phyloP scores from a whole-genome alignment of 495 filamentous ascomycete species.

The Tetracladium marchalianum region DNA sequence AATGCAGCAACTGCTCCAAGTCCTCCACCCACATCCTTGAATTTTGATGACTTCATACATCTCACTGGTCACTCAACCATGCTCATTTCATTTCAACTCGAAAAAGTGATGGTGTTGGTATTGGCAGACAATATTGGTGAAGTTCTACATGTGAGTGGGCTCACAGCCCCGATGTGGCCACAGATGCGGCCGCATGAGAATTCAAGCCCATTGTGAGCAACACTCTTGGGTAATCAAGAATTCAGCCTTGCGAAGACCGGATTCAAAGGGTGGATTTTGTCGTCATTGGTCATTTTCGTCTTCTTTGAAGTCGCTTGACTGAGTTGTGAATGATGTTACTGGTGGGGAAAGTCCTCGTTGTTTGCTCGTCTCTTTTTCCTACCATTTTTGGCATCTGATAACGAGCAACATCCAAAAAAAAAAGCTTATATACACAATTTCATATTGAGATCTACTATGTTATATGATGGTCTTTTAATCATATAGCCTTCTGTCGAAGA shows the following conservation, averaged over 20 bases:
- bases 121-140: no score
- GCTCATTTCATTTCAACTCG: no score
- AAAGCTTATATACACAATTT: slow-evolving; percentile 57
- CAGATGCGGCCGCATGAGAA: slow-evolving; percentile 15
- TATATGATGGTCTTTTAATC: no score
- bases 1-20: no score
- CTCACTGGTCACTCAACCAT: no score
- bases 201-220: slow-evolving; percentile 12
- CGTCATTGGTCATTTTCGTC: slow-evolving; percentile 31
- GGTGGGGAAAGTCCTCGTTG: slow-evolving; percentile 38
- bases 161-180: not conserved
- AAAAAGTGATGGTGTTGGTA: no score
- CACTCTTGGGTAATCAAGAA: slow-evolving; percentile 26
- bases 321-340: slow-evolving; percentile 34
- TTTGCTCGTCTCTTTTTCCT: slow-evolving; percentile 26
- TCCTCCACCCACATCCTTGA: no score
- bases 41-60: no score
- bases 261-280: slow-evolving; percentile 51
- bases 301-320: slow-evolving; percentile 1
- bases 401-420: slow-evolving; percentile 27
- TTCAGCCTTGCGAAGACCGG: slow-evolving; percentile 46
- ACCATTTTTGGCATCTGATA: not conserved
- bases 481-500: slow-evolving; percentile 56
- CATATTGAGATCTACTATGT: slow-evolving; percentile 49
- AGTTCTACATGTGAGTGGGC: no score